Base-by-base conservation (phyloP, 768 basidiomycete genomes). In the Zangia roseola region DNA sequence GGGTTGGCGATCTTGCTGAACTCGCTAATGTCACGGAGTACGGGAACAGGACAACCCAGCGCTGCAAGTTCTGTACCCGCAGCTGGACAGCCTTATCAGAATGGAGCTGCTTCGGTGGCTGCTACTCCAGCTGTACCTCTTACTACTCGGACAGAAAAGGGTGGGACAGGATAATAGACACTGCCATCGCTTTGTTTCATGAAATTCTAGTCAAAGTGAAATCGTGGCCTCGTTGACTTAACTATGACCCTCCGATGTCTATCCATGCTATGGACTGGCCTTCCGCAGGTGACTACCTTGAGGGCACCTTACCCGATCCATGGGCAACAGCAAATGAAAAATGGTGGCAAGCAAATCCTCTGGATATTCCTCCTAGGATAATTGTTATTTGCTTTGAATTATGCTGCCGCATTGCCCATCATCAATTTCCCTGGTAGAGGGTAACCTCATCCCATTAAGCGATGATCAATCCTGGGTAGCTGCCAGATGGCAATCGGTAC, bases 1-100 rank as follows among this genome's bases (percentile, higher is more conserved):
- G 86, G 87, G 13, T 58, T 90, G 55, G 86, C 86, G 17, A 70
- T 84, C 53, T 71, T 91, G 10, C 65, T 91, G 52, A 89, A 87
- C 65, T 81, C 84, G 3, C 64, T 90, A 54, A 83, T 87, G 75
- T 75, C 80, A 23, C 74, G 78, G 54, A 63, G 69, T 6, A 23
- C 49, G 20, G 58, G 55, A 35, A 51, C 68, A 36, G 61, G 61
- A 16, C 61, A 68, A 35, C 25, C 53, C 13, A 54, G 40, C 23
- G 16, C 50, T 24, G 42, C 55, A 17, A 59, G 20, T 25, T 16
- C 48, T 21, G 50, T 51, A 40, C 44, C 57, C n/a, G n/a, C 39
- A 14, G 31, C 39, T 28, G 52, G 43, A 19, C 64, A 58, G 13
- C 19, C 56, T 26, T 34, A 35, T 35, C 56, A 50, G 38, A 64